Percentiles rank a stretch among this genome's conserved stretches.
These are phyloP conservation scores for Moesziomyces sp. DNA, from an alignment of 1,284 basidiomycete genomes.

Conservation along the genomic window DNA sequence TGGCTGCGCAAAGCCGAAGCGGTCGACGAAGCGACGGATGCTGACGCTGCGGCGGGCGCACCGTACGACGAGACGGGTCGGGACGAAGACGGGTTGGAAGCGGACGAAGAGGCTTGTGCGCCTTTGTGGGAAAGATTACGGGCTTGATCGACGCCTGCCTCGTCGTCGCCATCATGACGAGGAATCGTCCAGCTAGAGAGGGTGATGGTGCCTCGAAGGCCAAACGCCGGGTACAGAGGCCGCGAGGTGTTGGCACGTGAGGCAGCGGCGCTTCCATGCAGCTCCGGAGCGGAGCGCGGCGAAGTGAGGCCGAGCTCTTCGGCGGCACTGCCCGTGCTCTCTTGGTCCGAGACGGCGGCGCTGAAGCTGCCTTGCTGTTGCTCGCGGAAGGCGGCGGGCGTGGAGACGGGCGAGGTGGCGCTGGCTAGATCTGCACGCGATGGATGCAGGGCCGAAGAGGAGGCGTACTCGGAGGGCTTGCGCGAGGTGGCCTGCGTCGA, in stretches of 20 bases:
- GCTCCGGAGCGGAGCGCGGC: conserved; percentile 44
- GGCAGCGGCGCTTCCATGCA: conserved; percentile 15
- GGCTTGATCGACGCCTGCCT: conserved; percentile 5
- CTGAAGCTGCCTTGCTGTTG: conserved; percentile 34
- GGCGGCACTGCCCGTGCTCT: conserved; percentile 16
- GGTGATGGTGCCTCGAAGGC: conserved; percentile 42
- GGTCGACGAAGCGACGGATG: conserved; percentile 37
- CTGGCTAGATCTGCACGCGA: conserved; percentile 10
- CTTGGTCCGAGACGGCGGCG: conserved; percentile 31
- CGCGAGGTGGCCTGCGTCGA: conserved; percentile 9
- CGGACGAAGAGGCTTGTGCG: conserved; percentile 26
- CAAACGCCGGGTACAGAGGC: conserved; percentile 39
- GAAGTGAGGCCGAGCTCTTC: conserved; percentile 37
- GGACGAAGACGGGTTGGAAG: conserved; percentile 37
- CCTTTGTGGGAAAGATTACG: conserved; percentile 11
- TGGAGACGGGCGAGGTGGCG: conserved; percentile 34
- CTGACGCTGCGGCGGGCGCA: conserved; percentile 25
- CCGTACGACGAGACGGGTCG: conserved; percentile 48
- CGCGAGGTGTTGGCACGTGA: conserved; percentile 16
- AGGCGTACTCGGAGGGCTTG: conserved; percentile 13
- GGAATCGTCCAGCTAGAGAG: conserved; percentile 45
- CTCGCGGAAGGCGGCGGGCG: conserved; percentile 36
- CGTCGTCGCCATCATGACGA: conserved; percentile 9
- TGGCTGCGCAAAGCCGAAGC: conserved; percentile 26
- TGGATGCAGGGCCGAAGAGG: conserved; percentile 4